A percentile compares a stretch with the other conserved stretches of the same genome.
Evolutionary conservation across 352 stramenopile genomes (phyloP).

Genomic region (Pythium phragmitis): DNA sequence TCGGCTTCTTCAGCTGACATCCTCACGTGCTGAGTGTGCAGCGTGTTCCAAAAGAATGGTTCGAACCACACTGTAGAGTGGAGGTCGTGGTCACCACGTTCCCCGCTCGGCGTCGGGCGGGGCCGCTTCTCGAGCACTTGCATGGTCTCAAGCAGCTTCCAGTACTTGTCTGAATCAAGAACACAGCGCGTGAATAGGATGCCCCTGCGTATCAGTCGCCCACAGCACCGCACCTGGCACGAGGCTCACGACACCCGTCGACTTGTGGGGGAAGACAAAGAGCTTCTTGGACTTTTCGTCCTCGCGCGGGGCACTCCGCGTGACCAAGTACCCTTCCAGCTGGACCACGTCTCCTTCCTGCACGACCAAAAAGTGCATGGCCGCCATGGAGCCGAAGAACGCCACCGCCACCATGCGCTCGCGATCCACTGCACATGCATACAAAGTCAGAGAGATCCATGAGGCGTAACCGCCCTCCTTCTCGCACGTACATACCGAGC

Average conservation of each 20-base stretch:
- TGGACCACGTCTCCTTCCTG: constrained; percentile 66
- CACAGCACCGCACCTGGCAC: constrained; percentile 19
- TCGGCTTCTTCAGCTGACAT: constrained; percentile 4
- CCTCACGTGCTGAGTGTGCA: constrained; percentile 33
- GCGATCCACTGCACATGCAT: constrained; percentile 38
- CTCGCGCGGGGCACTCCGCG: neutral
- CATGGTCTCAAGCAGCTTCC: constrained; percentile 43
- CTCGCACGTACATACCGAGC: constrained; percentile 31
- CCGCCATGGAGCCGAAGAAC: constrained; percentile 71
- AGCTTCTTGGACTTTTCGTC: constrained; percentile 19
- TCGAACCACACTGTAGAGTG: constrained; percentile 38
- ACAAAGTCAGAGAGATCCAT: neutral
- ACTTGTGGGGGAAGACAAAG: constrained; percentile 21
- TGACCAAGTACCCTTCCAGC: constrained; percentile 39
- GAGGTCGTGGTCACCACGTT: neutral
- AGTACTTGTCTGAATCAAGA: constrained; percentile 46
- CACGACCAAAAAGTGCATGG: constrained; percentile 49
- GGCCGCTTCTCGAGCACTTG: constrained; percentile 28
- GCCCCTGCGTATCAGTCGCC: neutral
- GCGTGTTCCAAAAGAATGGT: constrained; percentile 41
- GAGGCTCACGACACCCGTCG: constrained; percentile 18
- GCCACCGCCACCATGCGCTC: constrained; percentile 44
- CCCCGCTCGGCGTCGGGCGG: neutral
- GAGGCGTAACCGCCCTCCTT: no score
- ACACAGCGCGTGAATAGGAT: neutral